Base-by-base conservation (phyloP, 441 rosid genomes). In the Pelargonium cotyledonis region DNA sequence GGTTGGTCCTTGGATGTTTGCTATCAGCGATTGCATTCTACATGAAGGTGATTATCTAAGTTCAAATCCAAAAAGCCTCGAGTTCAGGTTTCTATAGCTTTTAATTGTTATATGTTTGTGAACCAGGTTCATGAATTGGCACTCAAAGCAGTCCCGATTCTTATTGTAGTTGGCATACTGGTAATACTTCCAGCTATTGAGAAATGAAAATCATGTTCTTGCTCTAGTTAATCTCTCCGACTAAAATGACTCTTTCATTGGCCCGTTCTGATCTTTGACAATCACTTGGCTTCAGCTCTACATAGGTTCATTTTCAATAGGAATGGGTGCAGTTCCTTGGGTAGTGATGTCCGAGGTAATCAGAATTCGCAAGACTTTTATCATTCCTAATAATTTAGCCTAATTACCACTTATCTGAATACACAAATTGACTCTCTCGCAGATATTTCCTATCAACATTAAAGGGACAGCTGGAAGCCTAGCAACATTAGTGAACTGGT, bases 281-380 rank as follows among this genome's bases (percentile, higher is more conserved):
- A 60, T 60, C 35, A 21, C 35, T 60, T 60, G 64, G 55, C 64
- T 60, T 5, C 87, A 86, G 94, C 79, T 83, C 26, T 85, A 78
- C 65, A 76, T 80, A 8, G 88, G 81, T 26, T 80, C 78, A 26
- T 88, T 79, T 60, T 79, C 84, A 2, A 41, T 84, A 0, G 96
- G 94, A 71, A 81, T 84, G 80, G 86, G 86, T 21, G 92, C 86
- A 71, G 77, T 90, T 63, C 94, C 90, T 3, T 90, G 94, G 94
- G 82, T 85, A 64, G 61, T 90, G 69, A 85, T 88, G 96, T 88
- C 92, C 0, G 96, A 90, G 94, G 96, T 87, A 71, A 9, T 2
- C 70, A 31, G 26, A n/a, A 63, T 31, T 65, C 14, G 12, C 14
- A 35, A 8, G 10, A 26, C 4, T 44, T 14, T 58, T 8, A 72